Evolutionary conservation across 768 basidiomycete genomes (phyloP).

Genomic region (Daedaleopsis nitida): DNA sequence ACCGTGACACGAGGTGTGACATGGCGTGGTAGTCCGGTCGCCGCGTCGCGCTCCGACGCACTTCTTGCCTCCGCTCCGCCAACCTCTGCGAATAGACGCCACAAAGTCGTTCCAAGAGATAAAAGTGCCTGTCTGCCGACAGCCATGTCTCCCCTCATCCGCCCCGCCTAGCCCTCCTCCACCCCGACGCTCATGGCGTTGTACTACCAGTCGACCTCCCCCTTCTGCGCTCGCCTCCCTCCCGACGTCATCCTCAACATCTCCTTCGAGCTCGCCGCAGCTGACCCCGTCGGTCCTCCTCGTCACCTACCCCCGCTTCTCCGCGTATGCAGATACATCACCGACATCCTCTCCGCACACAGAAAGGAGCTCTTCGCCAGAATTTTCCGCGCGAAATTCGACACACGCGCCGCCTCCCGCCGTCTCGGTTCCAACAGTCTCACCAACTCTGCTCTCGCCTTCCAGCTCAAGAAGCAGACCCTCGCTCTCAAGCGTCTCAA

Average conservation of each 20-base stretch:
- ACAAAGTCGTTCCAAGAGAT: neutral
- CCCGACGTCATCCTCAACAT: constrained; percentile 52
- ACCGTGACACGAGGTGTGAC: neutral
- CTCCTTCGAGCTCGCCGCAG: constrained; percentile 47
- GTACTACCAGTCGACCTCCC: constrained; percentile 21
- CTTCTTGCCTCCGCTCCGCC: constrained; percentile 16
- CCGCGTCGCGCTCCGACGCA: constrained; percentile 1
- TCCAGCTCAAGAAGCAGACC: constrained; percentile 44
- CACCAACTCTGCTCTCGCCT: constrained; percentile 40
- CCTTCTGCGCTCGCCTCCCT: constrained; percentile 36
- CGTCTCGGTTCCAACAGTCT: constrained; percentile 45
- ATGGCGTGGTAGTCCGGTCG: neutral
- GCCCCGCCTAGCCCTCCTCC: constrained; percentile 7
- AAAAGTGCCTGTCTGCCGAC: constrained; percentile 5
- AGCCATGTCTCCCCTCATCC: constrained; percentile 17
- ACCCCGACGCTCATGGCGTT: constrained; percentile 3
- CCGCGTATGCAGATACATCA: constrained; percentile 42
- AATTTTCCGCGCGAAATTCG: constrained; percentile 61
- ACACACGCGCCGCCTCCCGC: constrained; percentile 50
- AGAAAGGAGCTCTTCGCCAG: constrained; percentile 48
- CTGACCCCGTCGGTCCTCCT: constrained; percentile 48
- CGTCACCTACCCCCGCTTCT: constrained; percentile 50
- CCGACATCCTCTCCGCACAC: constrained; percentile 36
- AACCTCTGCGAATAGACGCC: constrained; percentile 8
- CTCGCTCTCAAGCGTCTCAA: constrained; percentile 34